A percentile compares a stretch with the other conserved stretches of the same genome.
phyloP scores from a whole-genome alignment of 2,329 filamentous ascomycete genomes.

The Corinectria fuckeliana region DNA sequence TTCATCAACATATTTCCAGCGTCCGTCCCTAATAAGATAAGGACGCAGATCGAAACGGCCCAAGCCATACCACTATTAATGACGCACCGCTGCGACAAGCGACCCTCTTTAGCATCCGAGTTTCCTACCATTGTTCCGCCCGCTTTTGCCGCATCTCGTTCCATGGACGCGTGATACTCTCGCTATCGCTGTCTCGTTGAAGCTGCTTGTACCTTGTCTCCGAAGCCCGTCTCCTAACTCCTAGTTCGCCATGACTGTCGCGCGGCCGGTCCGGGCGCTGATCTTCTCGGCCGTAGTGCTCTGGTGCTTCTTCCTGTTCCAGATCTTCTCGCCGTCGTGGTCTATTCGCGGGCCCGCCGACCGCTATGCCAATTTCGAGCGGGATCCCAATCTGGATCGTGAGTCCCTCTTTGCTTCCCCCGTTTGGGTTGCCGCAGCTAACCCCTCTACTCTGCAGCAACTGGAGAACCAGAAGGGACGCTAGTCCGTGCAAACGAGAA shows the following conservation, averaged over 20 bases:
- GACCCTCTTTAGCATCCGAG: not conserved
- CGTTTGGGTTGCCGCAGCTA: constrained; percentile 17
- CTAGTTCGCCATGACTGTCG: constrained; percentile 73
- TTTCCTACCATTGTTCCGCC: not conserved
- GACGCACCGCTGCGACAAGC: not conserved
- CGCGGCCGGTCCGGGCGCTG: constrained; percentile 82
- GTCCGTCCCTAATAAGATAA: not conserved
- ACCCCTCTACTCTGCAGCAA: constrained; percentile 61
- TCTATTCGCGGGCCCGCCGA: constrained; percentile 51
- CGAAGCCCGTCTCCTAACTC: constrained; percentile 7
- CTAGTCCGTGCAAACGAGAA: constrained; percentile 76
- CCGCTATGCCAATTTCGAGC: constrained; percentile 65
- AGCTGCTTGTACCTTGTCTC: constrained; percentile 1
- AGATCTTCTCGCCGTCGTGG: constrained; percentile 68
- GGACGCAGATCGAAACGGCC: not conserved
- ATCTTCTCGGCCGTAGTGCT: constrained; percentile 73
- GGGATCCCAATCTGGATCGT: constrained; percentile 90
- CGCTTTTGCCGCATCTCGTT: not conserved
- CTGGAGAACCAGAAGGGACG: constrained; percentile 80
- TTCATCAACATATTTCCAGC: constrained; percentile 23
- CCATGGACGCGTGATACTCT: constrained; percentile 30
- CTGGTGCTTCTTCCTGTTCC: constrained; percentile 80
- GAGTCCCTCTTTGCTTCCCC: constrained; percentile 45
- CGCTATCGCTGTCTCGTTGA: not conserved
- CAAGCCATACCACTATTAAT: not conserved